phyloP scores from a whole-genome alignment of 2,329 filamentous ascomycete genomes.

The Metarhizium rileyi region DNA sequence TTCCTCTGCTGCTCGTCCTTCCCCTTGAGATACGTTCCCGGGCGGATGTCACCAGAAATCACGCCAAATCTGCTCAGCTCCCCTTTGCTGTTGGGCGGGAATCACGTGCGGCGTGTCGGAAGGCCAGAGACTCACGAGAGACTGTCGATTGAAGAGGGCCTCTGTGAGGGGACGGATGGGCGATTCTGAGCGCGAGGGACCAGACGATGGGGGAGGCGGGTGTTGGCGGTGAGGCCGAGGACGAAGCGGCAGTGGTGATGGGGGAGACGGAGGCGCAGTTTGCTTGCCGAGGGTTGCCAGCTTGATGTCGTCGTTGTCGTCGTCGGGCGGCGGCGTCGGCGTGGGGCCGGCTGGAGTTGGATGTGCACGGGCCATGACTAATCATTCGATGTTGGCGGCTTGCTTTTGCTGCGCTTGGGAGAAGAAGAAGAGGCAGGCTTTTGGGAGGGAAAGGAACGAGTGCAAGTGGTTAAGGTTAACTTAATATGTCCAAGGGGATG shows the following conservation, averaged over 20 bases:
- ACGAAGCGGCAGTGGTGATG: too few relatives aligned
- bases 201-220: background rate
- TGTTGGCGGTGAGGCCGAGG: background rate
- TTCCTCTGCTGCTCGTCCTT: background rate
- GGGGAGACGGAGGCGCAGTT: background rate
- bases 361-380: background rate
- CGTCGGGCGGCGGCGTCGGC: too few relatives aligned
- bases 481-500: too few relatives aligned
- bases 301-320: background rate
- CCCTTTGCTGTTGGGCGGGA: constrained; percentile 12
- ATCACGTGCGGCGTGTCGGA: constrained; percentile 10
- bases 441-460: too few relatives aligned
- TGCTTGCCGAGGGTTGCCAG: background rate
- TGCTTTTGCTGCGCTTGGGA: too few relatives aligned
- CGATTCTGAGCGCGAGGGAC: background rate
- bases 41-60: constrained; percentile 21
- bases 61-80: constrained; percentile 17
- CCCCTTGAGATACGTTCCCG: too few relatives aligned
- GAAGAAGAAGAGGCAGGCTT: too few relatives aligned
- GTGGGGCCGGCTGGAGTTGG: background rate
- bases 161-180: background rate
- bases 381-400: too few relatives aligned
- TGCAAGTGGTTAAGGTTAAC: too few relatives aligned
- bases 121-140: background rate
- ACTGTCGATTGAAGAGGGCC: background rate